Evolutionary conservation across 2,329 filamentous ascomycete genomes (phyloP), one percentile per base, ranked within the genome.

Genomic region (Elsinoe fawcettii): DNA sequence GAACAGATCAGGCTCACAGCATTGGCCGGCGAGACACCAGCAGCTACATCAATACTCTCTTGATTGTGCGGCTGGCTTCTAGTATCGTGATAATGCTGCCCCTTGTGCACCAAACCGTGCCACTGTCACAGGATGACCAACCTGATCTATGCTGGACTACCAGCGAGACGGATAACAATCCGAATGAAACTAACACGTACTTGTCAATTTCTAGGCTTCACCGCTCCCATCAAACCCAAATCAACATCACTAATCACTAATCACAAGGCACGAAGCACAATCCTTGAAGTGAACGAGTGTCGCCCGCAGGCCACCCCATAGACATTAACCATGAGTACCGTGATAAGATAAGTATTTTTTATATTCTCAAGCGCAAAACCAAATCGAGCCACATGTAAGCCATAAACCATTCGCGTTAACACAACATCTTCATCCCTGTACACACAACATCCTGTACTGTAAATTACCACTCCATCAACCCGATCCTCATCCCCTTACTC

Each of bases 271-370:
- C 16, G 30, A 23, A 37, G 23, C 2, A 22, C 6, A 14, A 32
- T 12, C 27, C 5, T 20, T 53, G 49, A 53, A 53, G 49, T 53
- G 49, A 53, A 53, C 16, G 49, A 53, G 49, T 39, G 32, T 34
- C 20, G 20, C 49, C 32, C 49, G 32, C 49, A 53, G 49, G 49
- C 46, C 49, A 53, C 49, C 30, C 49, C 14, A 25, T 53, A 53
- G 49, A 53, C 49, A 53, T 53, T 53, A 53, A 37, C 32, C 49
- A 34, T 53, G 30, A 37, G 22, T 37, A 37, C 32, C 25, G 49
- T 53, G 22, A 34, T 30, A 53, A 53, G 16, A 30, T 30, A 9
- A 30, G 34, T 11, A 37, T 37, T 53, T 53, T 53, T 39, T 36
- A 53, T 37, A 22, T 37, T 53, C 30, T 6, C 37, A 53, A 12